A percentile compares a stretch with the other conserved stretches of the same genome.
Evolutionary conservation across 2,329 filamentous ascomycete species (phyloP).

Genomic region (Boeremia exigua): DNA sequence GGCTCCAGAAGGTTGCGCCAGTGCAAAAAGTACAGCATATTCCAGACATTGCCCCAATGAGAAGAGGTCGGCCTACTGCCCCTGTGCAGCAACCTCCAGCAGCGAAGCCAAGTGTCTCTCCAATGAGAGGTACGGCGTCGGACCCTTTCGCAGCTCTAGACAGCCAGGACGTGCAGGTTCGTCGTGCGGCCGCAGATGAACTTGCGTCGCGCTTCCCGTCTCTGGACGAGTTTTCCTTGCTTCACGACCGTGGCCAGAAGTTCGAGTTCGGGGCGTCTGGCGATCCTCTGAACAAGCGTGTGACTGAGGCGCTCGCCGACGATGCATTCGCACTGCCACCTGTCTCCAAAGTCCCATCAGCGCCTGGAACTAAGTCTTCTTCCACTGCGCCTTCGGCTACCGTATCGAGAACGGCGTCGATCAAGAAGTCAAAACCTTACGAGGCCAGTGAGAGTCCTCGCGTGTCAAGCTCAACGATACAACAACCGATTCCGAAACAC

Average conservation of each 20-base stretch:
- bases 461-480: conserved; percentile 42
- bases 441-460: conserved; percentile 22
- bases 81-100: conserved; percentile 52
- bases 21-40: conserved; percentile 73
- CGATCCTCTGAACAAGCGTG: conserved; percentile 65
- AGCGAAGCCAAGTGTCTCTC: conserved; percentile 69
- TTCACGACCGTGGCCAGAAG: conserved; percentile 82
- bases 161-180: conserved; percentile 60
- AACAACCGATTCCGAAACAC: conserved; percentile 56
- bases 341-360: conserved; percentile 31
- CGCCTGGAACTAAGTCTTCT: conserved; percentile 37
- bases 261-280: conserved; percentile 75
- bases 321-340: conserved; percentile 73
- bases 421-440: conserved; percentile 36
- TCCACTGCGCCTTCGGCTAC: conserved; percentile 40
- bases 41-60: conserved; percentile 92
- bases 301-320: conserved; percentile 80
- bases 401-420: conserved; percentile 41
- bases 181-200: conserved; percentile 71
- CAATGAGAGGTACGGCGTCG: conserved; percentile 69
- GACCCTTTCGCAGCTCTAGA: conserved; percentile 95
- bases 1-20: conserved; percentile 81
- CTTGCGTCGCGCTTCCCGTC: conserved; percentile 86
- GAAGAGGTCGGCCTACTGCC: conserved; percentile 76
- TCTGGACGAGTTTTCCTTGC: conserved; percentile 87